phyloP scores from a whole-genome alignment of 2,329 filamentous ascomycete genomes.

The Metarhizium rileyi region DNA sequence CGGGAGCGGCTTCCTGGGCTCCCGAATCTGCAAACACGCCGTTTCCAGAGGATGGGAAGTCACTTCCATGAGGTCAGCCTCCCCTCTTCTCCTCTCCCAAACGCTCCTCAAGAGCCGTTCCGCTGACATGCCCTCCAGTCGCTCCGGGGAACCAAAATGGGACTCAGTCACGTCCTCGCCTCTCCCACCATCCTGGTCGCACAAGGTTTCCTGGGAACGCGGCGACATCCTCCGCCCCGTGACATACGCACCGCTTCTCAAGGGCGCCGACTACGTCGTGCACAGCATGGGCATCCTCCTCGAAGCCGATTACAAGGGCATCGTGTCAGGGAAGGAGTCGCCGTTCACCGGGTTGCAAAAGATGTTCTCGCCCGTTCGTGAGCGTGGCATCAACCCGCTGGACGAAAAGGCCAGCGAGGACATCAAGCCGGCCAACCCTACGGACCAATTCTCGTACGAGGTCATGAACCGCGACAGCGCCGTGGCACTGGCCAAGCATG shows the following conservation, averaged over 20 bases:
- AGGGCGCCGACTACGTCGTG: slow-evolving; percentile 73
- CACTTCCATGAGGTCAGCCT: slow-evolving; percentile 73
- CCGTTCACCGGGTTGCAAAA: slow-evolving; percentile 68
- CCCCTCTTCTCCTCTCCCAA: neutral
- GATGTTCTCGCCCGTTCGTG: slow-evolving; percentile 62
- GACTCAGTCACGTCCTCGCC: slow-evolving; percentile 62
- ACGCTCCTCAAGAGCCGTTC: neutral
- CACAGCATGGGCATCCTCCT: slow-evolving; percentile 94
- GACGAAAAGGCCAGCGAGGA: slow-evolving; percentile 48
- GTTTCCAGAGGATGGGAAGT: slow-evolving; percentile 83
- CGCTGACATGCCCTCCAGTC: slow-evolving; percentile 40
- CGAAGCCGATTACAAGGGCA: slow-evolving; percentile 95
- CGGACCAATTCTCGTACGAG: slow-evolving; percentile 85
- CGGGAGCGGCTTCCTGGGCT: slow-evolving; percentile 84
- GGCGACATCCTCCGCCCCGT: slow-evolving; percentile 78
- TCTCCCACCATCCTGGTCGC: slow-evolving; percentile 68
- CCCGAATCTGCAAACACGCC: slow-evolving; percentile 83
- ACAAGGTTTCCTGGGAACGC: slow-evolving; percentile 74
- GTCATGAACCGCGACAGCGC: slow-evolving; percentile 92
- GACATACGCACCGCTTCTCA: slow-evolving; percentile 68
- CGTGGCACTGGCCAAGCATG: slow-evolving; percentile 71
- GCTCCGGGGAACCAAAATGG: slow-evolving; percentile 86
- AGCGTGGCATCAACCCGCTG: slow-evolving; percentile 60
- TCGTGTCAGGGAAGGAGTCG: slow-evolving; percentile 74
- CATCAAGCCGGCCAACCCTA: slow-evolving; percentile 55